Base-by-base conservation (phyloP, 768 basidiomycete species). In the Leccinum rimulosum region DNA sequence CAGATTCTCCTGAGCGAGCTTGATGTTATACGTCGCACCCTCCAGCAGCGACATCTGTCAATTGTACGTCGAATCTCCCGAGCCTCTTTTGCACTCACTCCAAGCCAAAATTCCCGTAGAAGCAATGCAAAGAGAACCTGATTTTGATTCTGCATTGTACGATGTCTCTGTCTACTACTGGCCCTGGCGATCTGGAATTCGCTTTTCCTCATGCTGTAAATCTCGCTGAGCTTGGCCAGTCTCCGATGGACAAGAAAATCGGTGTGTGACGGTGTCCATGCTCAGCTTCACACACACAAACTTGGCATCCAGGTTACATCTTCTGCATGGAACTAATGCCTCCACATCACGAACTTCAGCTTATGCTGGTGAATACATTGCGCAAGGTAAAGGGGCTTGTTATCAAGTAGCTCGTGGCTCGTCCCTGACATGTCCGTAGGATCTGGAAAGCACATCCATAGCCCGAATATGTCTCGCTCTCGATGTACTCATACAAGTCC, bases 361-460 rank as follows among this genome's bases (percentile, higher is more conserved):
- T 95, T 25, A 92, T 95, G 88, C 79, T 93, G 22, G 86, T 94
- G 58, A 95, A 95, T 64, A 93, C 92, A 5, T 69, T 93, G 35
- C 85, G 91, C 61, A 94, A 94, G 81, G 92, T 86, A 65, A 57
- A 69, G 48, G 7, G 30, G 36, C 5, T 50, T 55, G 10, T 36
- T 17, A 30, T 33, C 45, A 10, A 51, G 31, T 61, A 8, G 10
- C 47, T 50, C 19, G 49, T 31, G 38, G 14, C 25, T 40, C 22
- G 14, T 47, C 9, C 48, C 58, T 69, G n/a, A 66, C 19, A 27
- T 12, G 12, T 48, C 19, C 25, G 5, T 31, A 93, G 91, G 92
- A 95, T 67, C 70, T 95, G 30, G 89, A 91, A 70, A 83, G 83
- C 54, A 61, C 76, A 3, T 74, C 77, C 3, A 63, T 82, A 47